Percentiles rank a stretch among this genome's conserved stretches.
phyloP scores from a whole-genome alignment of 2,329 filamentous ascomycete genomes.

The Verticillium alfalfae region DNA sequence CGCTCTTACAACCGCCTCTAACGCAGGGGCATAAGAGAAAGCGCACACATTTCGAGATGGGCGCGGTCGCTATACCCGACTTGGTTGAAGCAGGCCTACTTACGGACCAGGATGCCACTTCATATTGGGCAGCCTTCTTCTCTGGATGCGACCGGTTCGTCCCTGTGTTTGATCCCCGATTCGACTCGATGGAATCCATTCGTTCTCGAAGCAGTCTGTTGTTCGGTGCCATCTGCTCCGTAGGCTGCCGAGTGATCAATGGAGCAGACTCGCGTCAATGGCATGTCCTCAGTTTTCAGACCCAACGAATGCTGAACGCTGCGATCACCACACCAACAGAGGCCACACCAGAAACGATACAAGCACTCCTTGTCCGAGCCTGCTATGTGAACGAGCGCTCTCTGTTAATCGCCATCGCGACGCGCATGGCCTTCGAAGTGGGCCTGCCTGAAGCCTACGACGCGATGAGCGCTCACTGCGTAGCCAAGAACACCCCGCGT shows the following conservation, averaged over 20 bases:
- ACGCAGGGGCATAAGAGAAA: slow-evolving; percentile 1
- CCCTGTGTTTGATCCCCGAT: slow-evolving; percentile 17
- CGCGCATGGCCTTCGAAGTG: slow-evolving; percentile 43
- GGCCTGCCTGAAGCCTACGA: slow-evolving; percentile 36
- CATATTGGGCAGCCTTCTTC: slow-evolving; percentile 18
- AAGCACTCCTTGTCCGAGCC: slow-evolving; percentile 44
- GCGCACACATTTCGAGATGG: slow-evolving; percentile 11
- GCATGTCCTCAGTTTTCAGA: slow-evolving; percentile 35
- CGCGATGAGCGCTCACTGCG: slow-evolving; percentile 21
- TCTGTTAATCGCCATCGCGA: slow-evolving; percentile 41
- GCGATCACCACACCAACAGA: slow-evolving; percentile 14
- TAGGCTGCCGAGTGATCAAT: slow-evolving; percentile 39
- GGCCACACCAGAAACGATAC: slow-evolving; percentile 40
- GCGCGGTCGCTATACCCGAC: slow-evolving; percentile 9
- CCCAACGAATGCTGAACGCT: slow-evolving; percentile 36
- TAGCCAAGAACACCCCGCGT: not conserved
- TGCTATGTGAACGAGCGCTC: slow-evolving; percentile 48
- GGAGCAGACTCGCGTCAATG: slow-evolving; percentile 31
- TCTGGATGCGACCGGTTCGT: slow-evolving; percentile 19
- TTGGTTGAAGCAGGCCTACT: slow-evolving; percentile 15
- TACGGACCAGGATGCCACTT: slow-evolving; percentile 13
- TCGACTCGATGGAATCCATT: slow-evolving; percentile 40
- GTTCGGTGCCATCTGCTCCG: slow-evolving; percentile 44
- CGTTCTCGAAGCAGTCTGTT: slow-evolving; percentile 40
- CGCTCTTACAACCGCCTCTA: not conserved